phyloP scores from a whole-genome alignment of 2,329 filamentous ascomycete species.

The Talaromyces sp. region DNA sequence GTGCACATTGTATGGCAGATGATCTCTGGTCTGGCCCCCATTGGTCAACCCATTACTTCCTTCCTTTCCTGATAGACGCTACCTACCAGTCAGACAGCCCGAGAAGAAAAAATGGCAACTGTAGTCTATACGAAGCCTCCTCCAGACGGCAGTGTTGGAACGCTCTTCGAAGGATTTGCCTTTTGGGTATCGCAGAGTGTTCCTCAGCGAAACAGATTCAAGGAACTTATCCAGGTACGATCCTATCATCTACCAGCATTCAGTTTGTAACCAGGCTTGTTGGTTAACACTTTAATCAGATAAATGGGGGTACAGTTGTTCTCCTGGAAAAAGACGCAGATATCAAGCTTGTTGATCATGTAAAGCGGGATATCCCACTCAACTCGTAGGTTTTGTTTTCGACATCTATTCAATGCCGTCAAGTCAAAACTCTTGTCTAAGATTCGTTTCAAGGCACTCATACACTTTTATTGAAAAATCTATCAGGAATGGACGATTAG shows the following conservation, averaged over 20 bases:
- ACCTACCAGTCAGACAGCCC: neutral
- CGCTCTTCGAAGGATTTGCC: conserved; percentile 49
- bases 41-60: neutral
- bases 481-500: conserved; percentile 44
- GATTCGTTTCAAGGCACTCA: conserved; percentile 40
- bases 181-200: conserved; percentile 57
- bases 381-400: conserved; percentile 44
- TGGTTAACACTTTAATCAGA: conserved; percentile 23
- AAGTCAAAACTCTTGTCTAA: neutral
- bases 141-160: conserved; percentile 8
- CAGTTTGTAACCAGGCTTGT: neutral
- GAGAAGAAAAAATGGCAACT: neutral
- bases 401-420: neutral
- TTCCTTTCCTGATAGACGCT: neutral
- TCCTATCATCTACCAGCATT: neutral
- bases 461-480: conserved; percentile 56
- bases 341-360: conserved; percentile 55
- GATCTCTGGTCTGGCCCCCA: neutral
- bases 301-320: conserved; percentile 53
- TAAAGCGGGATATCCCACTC: conserved; percentile 44
- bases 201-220: conserved; percentile 46
- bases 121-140: conserved; percentile 10
- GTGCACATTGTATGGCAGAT: neutral
- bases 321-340: conserved; percentile 52
- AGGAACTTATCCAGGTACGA: conserved; percentile 44